Percentiles rank a stretch among this genome's conserved stretches.
Evolutionary conservation across 2,329 filamentous ascomycete species (phyloP).

Genomic region (Cytospora mali): DNA sequence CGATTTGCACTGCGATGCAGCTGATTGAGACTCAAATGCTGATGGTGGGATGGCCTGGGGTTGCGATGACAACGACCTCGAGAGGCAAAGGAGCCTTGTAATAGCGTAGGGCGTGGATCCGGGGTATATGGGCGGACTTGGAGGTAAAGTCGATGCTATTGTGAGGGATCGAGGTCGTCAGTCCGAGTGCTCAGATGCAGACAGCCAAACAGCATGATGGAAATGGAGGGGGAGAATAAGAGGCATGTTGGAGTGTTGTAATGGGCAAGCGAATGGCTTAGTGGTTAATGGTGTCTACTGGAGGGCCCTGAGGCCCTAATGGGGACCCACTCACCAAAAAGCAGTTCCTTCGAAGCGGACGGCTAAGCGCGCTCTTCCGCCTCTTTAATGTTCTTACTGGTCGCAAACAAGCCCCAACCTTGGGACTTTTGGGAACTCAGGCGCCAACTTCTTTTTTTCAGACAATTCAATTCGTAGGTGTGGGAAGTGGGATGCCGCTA

Average conservation of each 20-base stretch:
- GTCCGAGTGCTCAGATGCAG: not conserved
- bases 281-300: not conserved
- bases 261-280: not conserved
- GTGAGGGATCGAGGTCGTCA: constrained; percentile 13
- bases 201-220: not conserved
- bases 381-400: not conserved
- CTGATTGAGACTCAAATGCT: constrained; percentile 13
- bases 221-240: constrained; percentile 1
- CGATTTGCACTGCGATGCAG: constrained; percentile 14
- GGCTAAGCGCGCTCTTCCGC: constrained; percentile 7
- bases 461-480: constrained; percentile 1
- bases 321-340: constrained; percentile 15
- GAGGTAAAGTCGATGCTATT: constrained; percentile 11
- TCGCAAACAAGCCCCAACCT: not conserved
- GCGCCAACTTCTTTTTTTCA: not conserved
- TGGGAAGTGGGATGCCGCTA: constrained; percentile 10
- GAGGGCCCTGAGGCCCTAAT: constrained; percentile 14
- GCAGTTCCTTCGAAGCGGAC: constrained; percentile 1
- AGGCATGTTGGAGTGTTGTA: not conserved
- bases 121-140: constrained; percentile 15
- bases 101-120: constrained; percentile 11
- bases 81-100: constrained; percentile 13
- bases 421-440: not conserved
- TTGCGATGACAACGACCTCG: constrained; percentile 16
- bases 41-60: constrained; percentile 9